These are phyloP conservation scores for Spizellomyces punctatus DNA, from an alignment of 192 early-diverging fungal genomes.

Conservation along the genomic window DNA sequence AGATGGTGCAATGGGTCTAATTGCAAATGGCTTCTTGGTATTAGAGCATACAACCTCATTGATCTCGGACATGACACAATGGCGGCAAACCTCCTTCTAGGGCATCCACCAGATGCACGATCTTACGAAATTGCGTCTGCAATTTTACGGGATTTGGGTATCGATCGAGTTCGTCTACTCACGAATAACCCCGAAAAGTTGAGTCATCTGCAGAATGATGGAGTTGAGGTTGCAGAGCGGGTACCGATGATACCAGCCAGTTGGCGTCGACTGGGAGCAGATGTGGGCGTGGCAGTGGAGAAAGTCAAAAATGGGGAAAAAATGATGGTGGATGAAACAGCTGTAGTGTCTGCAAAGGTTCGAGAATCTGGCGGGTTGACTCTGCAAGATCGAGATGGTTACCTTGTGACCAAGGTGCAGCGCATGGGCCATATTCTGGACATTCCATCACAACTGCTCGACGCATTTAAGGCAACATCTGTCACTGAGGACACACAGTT, in stretches of 20 bases:
- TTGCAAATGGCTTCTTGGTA: slow-evolving; percentile 13
- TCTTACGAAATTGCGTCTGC: slow-evolving; percentile 86
- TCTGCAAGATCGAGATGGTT: slow-evolving; percentile 72
- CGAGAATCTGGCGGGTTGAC: too few relatives aligned
- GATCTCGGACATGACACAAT: slow-evolving; percentile 95
- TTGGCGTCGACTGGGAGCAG: slow-evolving; percentile 59
- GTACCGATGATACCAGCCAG: slow-evolving; percentile 89
- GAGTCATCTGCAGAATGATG: slow-evolving; percentile 68
- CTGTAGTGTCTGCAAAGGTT: slow-evolving; percentile 37
- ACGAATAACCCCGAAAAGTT: slow-evolving; percentile 99
- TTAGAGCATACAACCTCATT: slow-evolving; percentile 94
- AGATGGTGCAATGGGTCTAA: slow-evolving; percentile 8
- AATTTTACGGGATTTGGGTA: slow-evolving; percentile 82
- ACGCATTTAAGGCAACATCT: slow-evolving; percentile 6
- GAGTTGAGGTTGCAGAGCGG: slow-evolving; percentile 78
- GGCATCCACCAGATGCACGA: slow-evolving; percentile 93
- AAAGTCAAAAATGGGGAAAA: neutral
- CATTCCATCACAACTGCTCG: slow-evolving; percentile 42
- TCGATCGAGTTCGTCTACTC: slow-evolving; percentile 74
- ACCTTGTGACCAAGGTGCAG: slow-evolving; percentile 86
- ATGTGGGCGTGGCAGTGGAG: slow-evolving; percentile 29
- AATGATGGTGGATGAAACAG: neutral
- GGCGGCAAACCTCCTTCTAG: slow-evolving; percentile 84
- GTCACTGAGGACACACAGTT: neutral
- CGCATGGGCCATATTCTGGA: slow-evolving; percentile 90